Percentiles rank a stretch among this genome's conserved stretches.
Evolutionary conservation across 106 monocot species (phyloP).

Genomic region (Cymbidium sinense): DNA sequence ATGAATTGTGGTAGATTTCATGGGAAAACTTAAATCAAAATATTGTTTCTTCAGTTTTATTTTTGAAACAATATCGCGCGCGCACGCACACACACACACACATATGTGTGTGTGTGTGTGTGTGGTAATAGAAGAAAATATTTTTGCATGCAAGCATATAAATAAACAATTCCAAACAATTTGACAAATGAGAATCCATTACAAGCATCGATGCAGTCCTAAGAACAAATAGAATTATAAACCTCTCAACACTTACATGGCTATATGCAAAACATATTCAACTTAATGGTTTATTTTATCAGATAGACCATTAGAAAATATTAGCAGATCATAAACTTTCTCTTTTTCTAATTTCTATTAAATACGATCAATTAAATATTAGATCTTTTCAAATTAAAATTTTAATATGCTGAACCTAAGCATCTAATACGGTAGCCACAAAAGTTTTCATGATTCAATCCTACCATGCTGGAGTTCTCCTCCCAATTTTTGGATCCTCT

Average conservation of each 20-base stretch:
- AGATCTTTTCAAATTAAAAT: not conserved
- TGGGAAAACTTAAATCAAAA: too few species aligned
- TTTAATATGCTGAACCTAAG: not conserved
- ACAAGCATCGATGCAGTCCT: not conserved
- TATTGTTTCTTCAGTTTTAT: too few species aligned
- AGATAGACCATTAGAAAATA: not conserved
- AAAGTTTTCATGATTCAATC: not conserved
- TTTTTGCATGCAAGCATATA: too few species aligned
- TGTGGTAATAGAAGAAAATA: too few species aligned
- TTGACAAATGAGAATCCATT: not conserved
- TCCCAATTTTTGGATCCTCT: conserved; percentile 51
- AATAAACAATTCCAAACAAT: too few species aligned
- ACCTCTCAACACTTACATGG: not conserved
- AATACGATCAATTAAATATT: not conserved
- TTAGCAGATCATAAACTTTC: not conserved
- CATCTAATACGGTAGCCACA: not conserved
- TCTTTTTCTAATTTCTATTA: not conserved
- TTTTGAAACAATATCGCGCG: too few species aligned
- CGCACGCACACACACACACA: too few species aligned
- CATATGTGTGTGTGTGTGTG: too few species aligned
- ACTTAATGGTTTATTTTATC: not conserved
- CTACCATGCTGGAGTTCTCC: conserved; percentile 94
- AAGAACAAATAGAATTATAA: not conserved
- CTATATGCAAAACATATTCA: not conserved
- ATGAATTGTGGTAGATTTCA: too few species aligned